Conservation (phyloP, 2,329 filamentous ascomycete genomes). For the Botrytis hyacinthi region DNA sequence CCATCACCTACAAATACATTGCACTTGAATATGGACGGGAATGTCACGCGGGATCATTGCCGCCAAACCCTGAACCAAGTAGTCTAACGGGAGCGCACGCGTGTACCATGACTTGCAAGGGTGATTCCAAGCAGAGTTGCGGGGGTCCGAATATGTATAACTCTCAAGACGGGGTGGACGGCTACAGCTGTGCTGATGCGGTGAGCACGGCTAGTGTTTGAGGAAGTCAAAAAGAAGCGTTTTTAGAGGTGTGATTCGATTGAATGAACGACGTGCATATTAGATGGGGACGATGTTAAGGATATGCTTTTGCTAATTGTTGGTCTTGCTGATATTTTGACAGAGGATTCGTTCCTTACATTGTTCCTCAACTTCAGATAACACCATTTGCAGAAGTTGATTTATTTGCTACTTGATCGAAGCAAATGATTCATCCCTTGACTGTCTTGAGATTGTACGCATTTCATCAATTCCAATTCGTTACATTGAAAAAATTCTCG, state of each 20-base stretch:
- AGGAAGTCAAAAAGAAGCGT: not conserved
- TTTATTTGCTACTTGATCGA: not conserved
- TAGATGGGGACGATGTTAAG: not conserved
- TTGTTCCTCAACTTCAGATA: not conserved
- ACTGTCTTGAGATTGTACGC: not conserved
- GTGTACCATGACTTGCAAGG: slow-evolving; percentile 24
- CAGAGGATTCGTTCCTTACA: not conserved
- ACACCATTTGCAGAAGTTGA: not conserved
- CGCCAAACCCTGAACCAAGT: slow-evolving; percentile 15
- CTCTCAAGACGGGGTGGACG: slow-evolving; percentile 32
- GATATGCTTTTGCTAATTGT: not conserved
- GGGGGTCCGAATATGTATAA: slow-evolving; percentile 41
- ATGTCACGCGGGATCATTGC: slow-evolving; percentile 39
- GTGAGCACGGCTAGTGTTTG: not conserved
- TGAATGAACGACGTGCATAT: not conserved
- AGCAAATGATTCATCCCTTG: not conserved
- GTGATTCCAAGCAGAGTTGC: slow-evolving; percentile 34
- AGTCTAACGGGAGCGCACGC: slow-evolving; percentile 25
- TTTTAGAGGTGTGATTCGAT: not conserved
- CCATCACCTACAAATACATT: slow-evolving; percentile 35
- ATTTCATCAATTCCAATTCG: not conserved
- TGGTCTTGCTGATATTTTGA: not conserved
- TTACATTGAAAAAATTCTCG: not conserved
- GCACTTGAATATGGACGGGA: slow-evolving; percentile 41
- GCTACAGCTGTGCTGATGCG: slow-evolving; percentile 24